Conservation (phyloP, 768 basidiomycete species). For the Podaxis sp. region DNA sequence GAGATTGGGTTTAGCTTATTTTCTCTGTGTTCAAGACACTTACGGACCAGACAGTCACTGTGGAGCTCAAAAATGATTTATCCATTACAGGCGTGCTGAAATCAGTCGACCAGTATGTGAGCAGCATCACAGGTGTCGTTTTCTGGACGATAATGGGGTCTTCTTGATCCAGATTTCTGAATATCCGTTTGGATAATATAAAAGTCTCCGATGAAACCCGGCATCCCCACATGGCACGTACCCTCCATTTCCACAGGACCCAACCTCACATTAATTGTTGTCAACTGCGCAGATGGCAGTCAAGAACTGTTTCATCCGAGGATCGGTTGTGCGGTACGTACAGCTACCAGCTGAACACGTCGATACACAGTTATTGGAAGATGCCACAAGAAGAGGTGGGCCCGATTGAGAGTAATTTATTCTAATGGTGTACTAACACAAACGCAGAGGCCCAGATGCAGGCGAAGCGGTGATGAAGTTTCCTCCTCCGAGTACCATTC, state of each 20-base stretch:
- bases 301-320: conserved; percentile 98
- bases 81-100: conserved; percentile 94
- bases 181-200: conserved; percentile 94
- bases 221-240: conserved; percentile 93
- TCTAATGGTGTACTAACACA: conserved; percentile 12
- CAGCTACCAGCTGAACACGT: conserved; percentile 90
- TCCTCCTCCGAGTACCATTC: neutral
- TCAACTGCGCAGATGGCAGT: conserved; percentile 79
- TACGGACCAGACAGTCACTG: conserved; percentile 94
- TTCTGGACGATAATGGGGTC: conserved; percentile 8
- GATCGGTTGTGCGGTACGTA: conserved; percentile 97
- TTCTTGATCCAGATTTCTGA: conserved; percentile 66
- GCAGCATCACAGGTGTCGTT: conserved; percentile 7
- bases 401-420: neutral
- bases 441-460: conserved; percentile 45
- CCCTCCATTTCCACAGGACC: neutral
- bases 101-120: conserved; percentile 93
- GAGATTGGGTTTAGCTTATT: conserved; percentile 58
- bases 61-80: conserved; percentile 98
- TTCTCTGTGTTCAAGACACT: conserved; percentile 99
- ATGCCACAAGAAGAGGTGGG: conserved; percentile 93
- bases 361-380: conserved; percentile 93
- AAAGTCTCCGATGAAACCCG: conserved; percentile 87
- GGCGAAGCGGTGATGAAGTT: conserved; percentile 34
- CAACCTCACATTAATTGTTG: neutral